Evolutionary conservation across 352 stramenopile genomes (phyloP).

Genomic region (Blastocystis sp.): DNA sequence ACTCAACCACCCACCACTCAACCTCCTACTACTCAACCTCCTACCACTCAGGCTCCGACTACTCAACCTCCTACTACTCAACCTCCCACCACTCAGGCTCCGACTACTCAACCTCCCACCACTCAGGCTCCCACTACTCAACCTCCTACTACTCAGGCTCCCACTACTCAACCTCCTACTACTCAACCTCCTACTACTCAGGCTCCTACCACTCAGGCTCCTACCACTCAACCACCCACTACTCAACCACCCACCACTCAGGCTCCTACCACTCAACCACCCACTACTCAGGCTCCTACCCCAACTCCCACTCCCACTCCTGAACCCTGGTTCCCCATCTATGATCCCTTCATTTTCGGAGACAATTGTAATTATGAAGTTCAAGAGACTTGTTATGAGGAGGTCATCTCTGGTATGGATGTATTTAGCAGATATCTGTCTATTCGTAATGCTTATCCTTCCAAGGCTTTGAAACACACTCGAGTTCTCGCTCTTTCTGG

Average conservation of each 20-base stretch:
- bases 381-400: not conserved
- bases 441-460: not conserved
- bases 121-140: too few relatives aligned
- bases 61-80: too few relatives aligned
- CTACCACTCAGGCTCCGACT: too few relatives aligned
- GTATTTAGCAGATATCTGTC: not conserved
- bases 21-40: not conserved
- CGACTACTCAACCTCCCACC: too few relatives aligned
- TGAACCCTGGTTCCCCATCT: slow-evolving; percentile 22
- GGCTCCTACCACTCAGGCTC: too few relatives aligned
- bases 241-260: too few relatives aligned
- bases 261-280: too few relatives aligned
- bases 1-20: not conserved
- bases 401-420: not conserved
- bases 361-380: not conserved
- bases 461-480: not conserved
- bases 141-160: too few relatives aligned
- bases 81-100: too few relatives aligned
- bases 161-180: too few relatives aligned
- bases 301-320: not conserved
- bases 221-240: too few relatives aligned
- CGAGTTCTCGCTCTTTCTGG: not conserved
- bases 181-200: too few relatives aligned
- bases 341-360: slow-evolving; percentile 13
- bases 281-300: not conserved